These are phyloP conservation scores for Diaporthe longicolla DNA, from an alignment of 2,329 filamentous ascomycete species.

Conservation along the genomic window DNA sequence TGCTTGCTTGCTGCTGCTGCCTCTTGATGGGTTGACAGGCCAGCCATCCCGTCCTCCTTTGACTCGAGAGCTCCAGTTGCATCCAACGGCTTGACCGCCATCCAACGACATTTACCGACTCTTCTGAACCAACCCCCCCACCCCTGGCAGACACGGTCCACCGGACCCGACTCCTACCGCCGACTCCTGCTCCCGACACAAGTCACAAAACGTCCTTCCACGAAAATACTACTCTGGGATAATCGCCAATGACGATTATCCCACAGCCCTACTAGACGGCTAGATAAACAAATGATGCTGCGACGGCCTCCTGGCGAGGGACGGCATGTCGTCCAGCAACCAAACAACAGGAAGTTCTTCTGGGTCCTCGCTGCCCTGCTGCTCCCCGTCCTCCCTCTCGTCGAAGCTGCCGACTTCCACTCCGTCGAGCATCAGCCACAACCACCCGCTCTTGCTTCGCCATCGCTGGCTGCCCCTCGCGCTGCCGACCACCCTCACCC, in stretches of 20 bases:
- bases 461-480: slow-evolving; percentile 22
- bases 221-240: not conserved
- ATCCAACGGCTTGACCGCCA: slow-evolving; percentile 9
- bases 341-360: slow-evolving; percentile 52
- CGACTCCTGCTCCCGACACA: not conserved
- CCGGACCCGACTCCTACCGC: slow-evolving; percentile 14
- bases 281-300: slow-evolving; percentile 60
- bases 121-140: no score
- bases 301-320: slow-evolving; percentile 70
- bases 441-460: slow-evolving; percentile 41
- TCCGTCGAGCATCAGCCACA: slow-evolving; percentile 59
- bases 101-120: slow-evolving; percentile 3
- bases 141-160: slow-evolving; percentile 2
- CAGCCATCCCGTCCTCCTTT: slow-evolving; percentile 4
- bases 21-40: slow-evolving; percentile 28
- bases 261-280: slow-evolving; percentile 38
- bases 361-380: slow-evolving; percentile 65
- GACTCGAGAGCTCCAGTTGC: slow-evolving; percentile 23
- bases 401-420: slow-evolving; percentile 59
- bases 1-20: not conserved
- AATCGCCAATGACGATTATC: slow-evolving; percentile 41
- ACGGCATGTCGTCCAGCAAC: slow-evolving; percentile 59
- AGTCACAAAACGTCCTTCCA: not conserved
- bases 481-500: slow-evolving; percentile 21
- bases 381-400: slow-evolving; percentile 60